Evolutionary conservation across 1,284 basidiomycete species (phyloP).

Genomic region (Apiotrichum laibachii): DNA sequence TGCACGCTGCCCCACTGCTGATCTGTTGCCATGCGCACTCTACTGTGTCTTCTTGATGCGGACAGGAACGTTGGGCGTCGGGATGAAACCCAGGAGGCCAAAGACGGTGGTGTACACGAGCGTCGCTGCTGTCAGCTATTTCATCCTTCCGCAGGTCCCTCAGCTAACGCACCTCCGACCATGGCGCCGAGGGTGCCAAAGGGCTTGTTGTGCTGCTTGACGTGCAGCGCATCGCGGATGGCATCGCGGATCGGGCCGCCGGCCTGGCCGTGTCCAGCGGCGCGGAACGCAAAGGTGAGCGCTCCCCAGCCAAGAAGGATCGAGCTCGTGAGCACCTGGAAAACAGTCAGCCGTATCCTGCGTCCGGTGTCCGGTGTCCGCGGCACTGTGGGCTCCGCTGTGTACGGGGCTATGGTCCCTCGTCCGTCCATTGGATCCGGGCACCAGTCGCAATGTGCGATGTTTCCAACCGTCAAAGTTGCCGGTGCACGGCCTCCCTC

Average conservation of each 20-base stretch:
- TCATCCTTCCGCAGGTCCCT: neutral
- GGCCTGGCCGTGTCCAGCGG: conserved; percentile 32
- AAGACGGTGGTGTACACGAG: conserved; percentile 42
- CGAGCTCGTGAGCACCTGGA: conserved; percentile 32
- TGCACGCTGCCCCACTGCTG: neutral
- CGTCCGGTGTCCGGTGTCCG: no score
- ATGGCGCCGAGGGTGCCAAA: conserved; percentile 39
- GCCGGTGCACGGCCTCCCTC: neutral
- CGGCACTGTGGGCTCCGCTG: no score
- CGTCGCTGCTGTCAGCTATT: conserved; percentile 33
- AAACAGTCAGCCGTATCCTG: no score
- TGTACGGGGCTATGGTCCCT: no score
- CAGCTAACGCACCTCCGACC: conserved; percentile 35
- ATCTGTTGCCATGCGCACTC: neutral
- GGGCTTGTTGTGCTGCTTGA: conserved; percentile 12
- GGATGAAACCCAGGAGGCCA: conserved; percentile 46
- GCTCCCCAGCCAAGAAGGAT: conserved; percentile 47
- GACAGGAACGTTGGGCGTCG: conserved; percentile 33
- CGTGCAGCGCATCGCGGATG: conserved; percentile 15
- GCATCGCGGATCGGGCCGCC: conserved; percentile 31
- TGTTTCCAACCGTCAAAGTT: neutral
- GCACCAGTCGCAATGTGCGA: no score
- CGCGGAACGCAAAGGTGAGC: conserved; percentile 41
- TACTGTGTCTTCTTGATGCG: conserved; percentile 25
- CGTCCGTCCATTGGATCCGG: no score